Conservation (phyloP, 352 stramenopile genomes). For the Porosira glacialis region DNA sequence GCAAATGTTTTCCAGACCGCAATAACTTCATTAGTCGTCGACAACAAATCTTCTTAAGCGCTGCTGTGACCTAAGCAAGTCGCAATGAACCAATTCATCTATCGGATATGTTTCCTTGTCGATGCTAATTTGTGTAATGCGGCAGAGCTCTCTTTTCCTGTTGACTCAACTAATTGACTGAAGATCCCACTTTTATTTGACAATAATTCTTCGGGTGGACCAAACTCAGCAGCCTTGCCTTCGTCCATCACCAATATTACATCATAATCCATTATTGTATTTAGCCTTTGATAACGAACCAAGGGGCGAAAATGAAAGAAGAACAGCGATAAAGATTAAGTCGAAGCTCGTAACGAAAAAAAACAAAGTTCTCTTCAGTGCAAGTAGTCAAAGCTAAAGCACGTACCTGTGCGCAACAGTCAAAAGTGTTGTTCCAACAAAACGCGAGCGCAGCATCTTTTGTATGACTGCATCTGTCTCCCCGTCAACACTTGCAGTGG, state of each 20-base stretch:
- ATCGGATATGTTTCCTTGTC: too few relatives aligned
- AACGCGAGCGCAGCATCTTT: constrained; percentile 88
- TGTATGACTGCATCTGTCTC: constrained; percentile 80
- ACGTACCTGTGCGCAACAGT: constrained; percentile 95
- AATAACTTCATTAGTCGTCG: too few relatives aligned
- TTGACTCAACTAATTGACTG: constrained; percentile 21
- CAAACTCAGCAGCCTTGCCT: constrained; percentile 88
- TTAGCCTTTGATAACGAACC: not conserved
- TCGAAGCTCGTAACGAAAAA: not conserved
- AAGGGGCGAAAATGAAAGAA: too few relatives aligned
- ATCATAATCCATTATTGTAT: constrained; percentile 92
- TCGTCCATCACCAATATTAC: constrained; percentile 93
- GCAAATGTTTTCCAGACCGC: too few relatives aligned
- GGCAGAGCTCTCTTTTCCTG: not conserved
- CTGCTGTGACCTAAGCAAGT: too few relatives aligned
- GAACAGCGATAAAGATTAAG: not conserved
- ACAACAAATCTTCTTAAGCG: too few relatives aligned
- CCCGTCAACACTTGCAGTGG: constrained; percentile 84
- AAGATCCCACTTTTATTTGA: constrained; percentile 77
- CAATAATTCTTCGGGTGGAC: constrained; percentile 85
- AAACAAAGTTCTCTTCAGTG: not conserved
- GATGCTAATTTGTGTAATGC: too few relatives aligned
- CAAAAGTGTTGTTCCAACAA: constrained; percentile 89
- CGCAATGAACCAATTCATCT: too few relatives aligned
- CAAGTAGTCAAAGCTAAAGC: not conserved